Conservation (phyloP, 495 filamentous ascomycete species). For the Xanthoparmelia taractica region DNA sequence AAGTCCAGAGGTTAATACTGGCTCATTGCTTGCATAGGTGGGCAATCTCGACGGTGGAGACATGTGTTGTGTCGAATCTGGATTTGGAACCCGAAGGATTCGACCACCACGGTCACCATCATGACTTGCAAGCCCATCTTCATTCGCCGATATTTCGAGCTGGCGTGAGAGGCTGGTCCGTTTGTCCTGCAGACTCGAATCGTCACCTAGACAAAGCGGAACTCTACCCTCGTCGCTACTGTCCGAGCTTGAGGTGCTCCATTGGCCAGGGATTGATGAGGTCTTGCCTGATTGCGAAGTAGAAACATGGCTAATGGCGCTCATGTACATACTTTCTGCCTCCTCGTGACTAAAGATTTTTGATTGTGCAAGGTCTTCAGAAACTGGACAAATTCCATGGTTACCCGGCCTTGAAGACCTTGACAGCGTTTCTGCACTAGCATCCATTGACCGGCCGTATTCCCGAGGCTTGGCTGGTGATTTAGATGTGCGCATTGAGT, state of each 20-base stretch:
- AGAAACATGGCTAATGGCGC: constrained; percentile 49
- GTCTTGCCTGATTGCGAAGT: constrained; percentile 32
- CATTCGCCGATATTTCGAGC: not conserved
- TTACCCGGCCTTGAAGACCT: constrained; percentile 14
- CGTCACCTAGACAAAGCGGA: not conserved
- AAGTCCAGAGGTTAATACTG: not conserved
- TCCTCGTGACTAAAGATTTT: constrained; percentile 83
- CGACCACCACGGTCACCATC: not conserved
- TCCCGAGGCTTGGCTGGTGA: constrained; percentile 20
- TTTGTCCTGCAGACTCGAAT: not conserved
- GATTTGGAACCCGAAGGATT: not conserved
- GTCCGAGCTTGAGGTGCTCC: constrained; percentile 11
- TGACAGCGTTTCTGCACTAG: not conserved
- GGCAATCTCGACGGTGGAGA: not conserved
- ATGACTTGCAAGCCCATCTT: not conserved
- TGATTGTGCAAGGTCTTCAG: constrained; percentile 59
- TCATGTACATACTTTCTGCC: constrained; percentile 95
- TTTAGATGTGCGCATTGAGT: not conserved
- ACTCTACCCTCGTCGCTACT: constrained; percentile 1
- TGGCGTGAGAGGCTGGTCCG: not conserved
- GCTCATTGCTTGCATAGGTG: not conserved
- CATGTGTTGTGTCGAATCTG: not conserved
- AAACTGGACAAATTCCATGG: constrained; percentile 10
- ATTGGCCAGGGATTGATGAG: constrained; percentile 12
- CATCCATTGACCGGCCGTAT: not conserved